These are phyloP conservation scores for Phytopythium vexans DNA, from an alignment of 352 stramenopile species.

Conservation along the genomic window DNA sequence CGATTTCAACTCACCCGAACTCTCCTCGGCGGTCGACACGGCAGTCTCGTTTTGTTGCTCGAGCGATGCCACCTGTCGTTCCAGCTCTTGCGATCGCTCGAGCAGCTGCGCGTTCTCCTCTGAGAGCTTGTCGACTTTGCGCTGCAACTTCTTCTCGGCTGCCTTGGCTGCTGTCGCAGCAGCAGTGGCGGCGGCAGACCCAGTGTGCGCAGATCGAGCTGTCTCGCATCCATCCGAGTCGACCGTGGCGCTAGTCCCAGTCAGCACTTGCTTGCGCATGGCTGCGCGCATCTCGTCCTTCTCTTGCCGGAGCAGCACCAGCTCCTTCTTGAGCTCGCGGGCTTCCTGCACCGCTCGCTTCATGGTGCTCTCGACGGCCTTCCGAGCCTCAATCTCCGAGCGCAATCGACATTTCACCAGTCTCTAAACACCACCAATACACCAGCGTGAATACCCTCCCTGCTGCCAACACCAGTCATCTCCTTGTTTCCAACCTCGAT, in stretches of 20 bases:
- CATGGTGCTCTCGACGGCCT: constrained; percentile 68
- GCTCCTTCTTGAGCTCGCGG: constrained; percentile 72
- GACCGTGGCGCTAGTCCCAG: not conserved
- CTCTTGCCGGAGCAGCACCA: constrained; percentile 69
- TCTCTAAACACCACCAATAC: not conserved
- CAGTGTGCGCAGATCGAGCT: not conserved
- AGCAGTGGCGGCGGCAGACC: constrained; percentile 5
- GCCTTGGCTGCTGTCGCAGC: constrained; percentile 11
- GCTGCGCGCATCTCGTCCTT: constrained; percentile 54
- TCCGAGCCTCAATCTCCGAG: constrained; percentile 71
- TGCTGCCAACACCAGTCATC: not conserved
- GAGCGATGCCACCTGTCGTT: too few relatives aligned
- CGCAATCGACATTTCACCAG: constrained; percentile 17
- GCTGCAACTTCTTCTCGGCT: constrained; percentile 22
- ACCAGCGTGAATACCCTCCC: not conserved
- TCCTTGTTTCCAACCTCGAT: constrained; percentile 30
- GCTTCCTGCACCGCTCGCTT: constrained; percentile 71
- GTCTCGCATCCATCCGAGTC: constrained; percentile 4
- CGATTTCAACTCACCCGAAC: constrained; percentile 11
- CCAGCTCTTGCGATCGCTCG: too few relatives aligned
- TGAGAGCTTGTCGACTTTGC: too few relatives aligned
- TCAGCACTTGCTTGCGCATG: constrained; percentile 4
- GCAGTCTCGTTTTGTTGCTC: too few relatives aligned
- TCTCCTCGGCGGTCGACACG: too few relatives aligned
- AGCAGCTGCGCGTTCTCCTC: too few relatives aligned